These are phyloP conservation scores for Dovyalis caffra DNA, from an alignment of 345 rosid species.

Conservation along the genomic window DNA sequence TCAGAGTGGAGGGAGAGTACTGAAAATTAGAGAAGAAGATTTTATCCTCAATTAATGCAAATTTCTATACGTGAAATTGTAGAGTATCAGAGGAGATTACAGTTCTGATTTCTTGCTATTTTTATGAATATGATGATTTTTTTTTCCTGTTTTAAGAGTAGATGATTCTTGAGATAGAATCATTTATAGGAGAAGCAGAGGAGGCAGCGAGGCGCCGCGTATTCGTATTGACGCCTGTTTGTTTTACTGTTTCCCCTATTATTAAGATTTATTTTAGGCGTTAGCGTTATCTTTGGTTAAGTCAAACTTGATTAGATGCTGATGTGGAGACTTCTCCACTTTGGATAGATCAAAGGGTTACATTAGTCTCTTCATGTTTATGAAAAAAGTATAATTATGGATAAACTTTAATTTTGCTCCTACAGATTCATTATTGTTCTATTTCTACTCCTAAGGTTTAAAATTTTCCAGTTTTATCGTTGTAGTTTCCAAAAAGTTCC, in stretches of 20 bases:
- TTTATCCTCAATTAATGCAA: not conserved
- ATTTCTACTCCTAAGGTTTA: too few species aligned
- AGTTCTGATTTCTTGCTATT: not conserved
- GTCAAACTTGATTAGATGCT: not conserved
- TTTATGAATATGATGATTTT: not conserved
- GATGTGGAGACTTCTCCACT: not conserved
- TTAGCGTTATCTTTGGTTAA: not conserved
- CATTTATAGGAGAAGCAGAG: conserved; percentile 2
- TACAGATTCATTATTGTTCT: too few species aligned
- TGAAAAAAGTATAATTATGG: too few species aligned
- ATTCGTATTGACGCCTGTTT: not conserved
- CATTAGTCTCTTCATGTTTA: too few species aligned
- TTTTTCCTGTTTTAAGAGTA: not conserved
- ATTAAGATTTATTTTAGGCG: not conserved
- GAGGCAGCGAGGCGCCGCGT: conserved; percentile 7
- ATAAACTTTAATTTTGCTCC: too few species aligned
- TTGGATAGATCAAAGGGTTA: too few species aligned
- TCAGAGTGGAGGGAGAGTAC: too few species aligned
- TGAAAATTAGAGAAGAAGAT: not conserved
- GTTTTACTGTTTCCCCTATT: not conserved
- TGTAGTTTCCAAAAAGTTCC: too few species aligned
- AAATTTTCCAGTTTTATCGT: too few species aligned
- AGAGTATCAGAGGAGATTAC: not conserved
- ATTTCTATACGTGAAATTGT: not conserved
- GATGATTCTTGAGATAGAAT: not conserved